Base-by-base conservation (phyloP, 805 yeast genomes). In the Metschnikowia amazonensis region DNA sequence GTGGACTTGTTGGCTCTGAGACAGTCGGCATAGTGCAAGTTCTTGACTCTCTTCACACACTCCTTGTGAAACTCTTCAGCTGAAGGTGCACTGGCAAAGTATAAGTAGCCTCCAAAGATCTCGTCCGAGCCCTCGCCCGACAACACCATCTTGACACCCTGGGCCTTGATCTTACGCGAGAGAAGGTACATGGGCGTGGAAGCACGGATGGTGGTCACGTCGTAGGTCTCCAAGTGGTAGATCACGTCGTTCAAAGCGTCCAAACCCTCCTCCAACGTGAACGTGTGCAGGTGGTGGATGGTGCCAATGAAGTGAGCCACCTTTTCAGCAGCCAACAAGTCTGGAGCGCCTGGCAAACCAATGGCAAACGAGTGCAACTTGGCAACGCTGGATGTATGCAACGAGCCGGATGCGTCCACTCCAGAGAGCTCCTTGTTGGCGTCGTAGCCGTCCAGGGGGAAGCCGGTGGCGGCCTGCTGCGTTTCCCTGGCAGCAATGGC, bases 81-180 rank as follows among this genome's bases (percentile, higher is more conserved):
- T 48, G 86, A 75, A 58, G 99, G 99, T 43, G 99, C 99, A 64
- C 86, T 82, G 43, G 97, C 98, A 63, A 94, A 94, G 77, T 94
- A 94, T 59, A 94, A 75, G 79, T 94, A 94, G 45, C 99, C 99
- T 59, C 99, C 99, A 65, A 94, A 94, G 67, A 94, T 85, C 77
- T 94, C 99, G 70, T 94, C 99, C 24, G 97, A 89, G 53, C 99
- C 99, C 73, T 94, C 99, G 65, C 99, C 99, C 31, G 96, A 87
- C 47, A 94, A 74, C 33, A 94, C 99, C 99, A 94, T 94, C 82
- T 94, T 94, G 60, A 94, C 96, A 69, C 99, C 99, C 72, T 92
- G 97, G 43, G 99, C 99, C 77, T 94, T 94, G 76, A 94, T 94
- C 75, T 94, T 94, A 70, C 99, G 81, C 13, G 96, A 85, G 56